phyloP scores from a whole-genome alignment of 176 grass and related monocot species.

The Cenchrus fungigraminus region DNA sequence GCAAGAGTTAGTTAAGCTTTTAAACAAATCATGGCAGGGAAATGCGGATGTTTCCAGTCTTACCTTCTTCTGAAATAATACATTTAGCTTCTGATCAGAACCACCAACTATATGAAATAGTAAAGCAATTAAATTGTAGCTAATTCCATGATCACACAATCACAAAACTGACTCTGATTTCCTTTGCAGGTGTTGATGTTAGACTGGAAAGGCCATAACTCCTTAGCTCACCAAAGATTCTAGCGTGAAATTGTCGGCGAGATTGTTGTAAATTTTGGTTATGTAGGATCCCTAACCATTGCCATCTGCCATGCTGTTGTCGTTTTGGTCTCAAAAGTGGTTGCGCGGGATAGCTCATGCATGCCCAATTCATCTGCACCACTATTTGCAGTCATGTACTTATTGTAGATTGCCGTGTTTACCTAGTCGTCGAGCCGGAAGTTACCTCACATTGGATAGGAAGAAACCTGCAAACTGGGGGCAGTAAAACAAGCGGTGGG shows the following conservation, averaged over 20 bases:
- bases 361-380: constrained; percentile 46
- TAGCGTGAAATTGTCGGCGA: constrained; percentile 28
- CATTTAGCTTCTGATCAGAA: neutral
- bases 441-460: constrained; percentile 59
- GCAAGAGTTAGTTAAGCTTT: neutral
- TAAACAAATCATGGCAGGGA: neutral
- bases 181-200: constrained; percentile 46
- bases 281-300: constrained; percentile 53
- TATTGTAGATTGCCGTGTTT: constrained; percentile 55
- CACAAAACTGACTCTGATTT: constrained; percentile 20
- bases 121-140: neutral
- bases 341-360: constrained; percentile 27
- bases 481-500: constrained; percentile 44
- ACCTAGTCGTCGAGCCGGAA: constrained; percentile 50
- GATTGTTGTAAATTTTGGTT: constrained; percentile 64
- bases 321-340: constrained; percentile 39
- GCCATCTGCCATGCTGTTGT: constrained; percentile 23
- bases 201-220: constrained; percentile 44
- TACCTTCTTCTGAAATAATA: constrained; percentile 23
- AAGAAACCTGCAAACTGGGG: constrained; percentile 48
- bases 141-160: neutral
- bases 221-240: constrained; percentile 45
- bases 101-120: neutral
- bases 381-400: constrained; percentile 55
- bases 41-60: neutral